Conservation (phyloP, 495 filamentous ascomycete species). For the Annulohypoxylon bovei region DNA sequence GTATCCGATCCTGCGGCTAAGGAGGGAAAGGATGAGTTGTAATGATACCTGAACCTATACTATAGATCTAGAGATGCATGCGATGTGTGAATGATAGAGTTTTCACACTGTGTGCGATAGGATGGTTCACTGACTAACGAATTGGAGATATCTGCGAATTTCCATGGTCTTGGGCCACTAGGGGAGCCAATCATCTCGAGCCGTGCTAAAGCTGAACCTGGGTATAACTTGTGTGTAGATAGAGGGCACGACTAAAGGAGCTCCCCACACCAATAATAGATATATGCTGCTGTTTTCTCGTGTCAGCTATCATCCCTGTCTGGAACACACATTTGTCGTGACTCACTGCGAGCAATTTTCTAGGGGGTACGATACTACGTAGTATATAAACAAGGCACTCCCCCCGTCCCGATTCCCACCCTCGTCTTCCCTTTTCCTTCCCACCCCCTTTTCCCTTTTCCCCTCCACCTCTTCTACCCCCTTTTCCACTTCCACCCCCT, state of each 20-base stretch:
- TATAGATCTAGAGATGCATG: constrained; percentile 28
- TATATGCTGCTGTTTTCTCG: too few species aligned
- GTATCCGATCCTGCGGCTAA: constrained; percentile 37
- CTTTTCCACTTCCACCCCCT: neutral
- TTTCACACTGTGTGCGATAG: constrained; percentile 25
- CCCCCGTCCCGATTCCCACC: neutral
- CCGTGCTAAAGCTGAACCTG: neutral
- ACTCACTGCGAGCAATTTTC: too few species aligned
- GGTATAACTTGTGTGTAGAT: too few species aligned
- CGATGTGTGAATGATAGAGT: constrained; percentile 20
- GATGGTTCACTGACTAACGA: constrained; percentile 9
- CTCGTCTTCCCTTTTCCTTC: neutral
- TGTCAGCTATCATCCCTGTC: too few species aligned
- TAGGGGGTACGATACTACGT: neutral
- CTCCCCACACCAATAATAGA: too few species aligned
- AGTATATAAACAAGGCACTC: neutral
- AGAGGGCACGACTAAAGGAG: too few species aligned
- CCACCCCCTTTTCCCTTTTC: neutral
- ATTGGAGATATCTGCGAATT: neutral
- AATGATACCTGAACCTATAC: constrained; percentile 26
- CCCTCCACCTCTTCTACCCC: neutral
- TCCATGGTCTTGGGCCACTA: neutral
- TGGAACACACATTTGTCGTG: too few species aligned
- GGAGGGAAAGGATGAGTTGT: constrained; percentile 44
- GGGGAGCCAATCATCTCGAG: neutral